Conservation (phyloP, 2,329 filamentous ascomycete genomes). For the Nothomitra cinnamomea region DNA sequence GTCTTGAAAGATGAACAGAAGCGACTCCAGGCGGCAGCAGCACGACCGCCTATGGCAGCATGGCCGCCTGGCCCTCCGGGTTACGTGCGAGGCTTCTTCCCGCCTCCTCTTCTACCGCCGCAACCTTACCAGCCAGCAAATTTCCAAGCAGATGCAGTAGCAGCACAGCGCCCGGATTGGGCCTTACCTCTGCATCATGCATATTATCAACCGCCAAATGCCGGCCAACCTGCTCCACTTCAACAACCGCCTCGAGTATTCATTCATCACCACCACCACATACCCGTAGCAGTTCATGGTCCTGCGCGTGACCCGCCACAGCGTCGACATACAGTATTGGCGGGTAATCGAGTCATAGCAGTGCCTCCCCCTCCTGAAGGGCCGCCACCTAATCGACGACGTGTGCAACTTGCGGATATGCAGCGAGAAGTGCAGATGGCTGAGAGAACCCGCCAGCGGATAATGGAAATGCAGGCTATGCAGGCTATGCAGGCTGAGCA, state of each 20-base stretch:
- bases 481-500: neutral
- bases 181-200: too few relatives aligned
- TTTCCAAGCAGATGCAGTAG: neutral
- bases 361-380: neutral
- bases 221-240: neutral
- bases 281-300: neutral
- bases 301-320: neutral
- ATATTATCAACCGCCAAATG: neutral
- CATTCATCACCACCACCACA: neutral
- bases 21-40: neutral
- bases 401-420: too few relatives aligned
- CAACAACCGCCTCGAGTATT: neutral
- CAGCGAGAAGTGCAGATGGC: neutral
- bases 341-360: neutral
- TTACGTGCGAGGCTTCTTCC: too few relatives aligned
- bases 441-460: neutral
- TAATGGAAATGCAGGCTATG: neutral
- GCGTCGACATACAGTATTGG: neutral
- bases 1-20: slow-evolving; percentile 18
- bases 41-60: neutral
- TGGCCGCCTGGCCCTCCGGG: neutral
- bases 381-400: neutral
- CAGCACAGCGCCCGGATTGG: too few relatives aligned
- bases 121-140: neutral
- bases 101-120: neutral